Conservation (phyloP, 2,329 filamentous ascomycete species). For the Botryotinia narcissicola region DNA sequence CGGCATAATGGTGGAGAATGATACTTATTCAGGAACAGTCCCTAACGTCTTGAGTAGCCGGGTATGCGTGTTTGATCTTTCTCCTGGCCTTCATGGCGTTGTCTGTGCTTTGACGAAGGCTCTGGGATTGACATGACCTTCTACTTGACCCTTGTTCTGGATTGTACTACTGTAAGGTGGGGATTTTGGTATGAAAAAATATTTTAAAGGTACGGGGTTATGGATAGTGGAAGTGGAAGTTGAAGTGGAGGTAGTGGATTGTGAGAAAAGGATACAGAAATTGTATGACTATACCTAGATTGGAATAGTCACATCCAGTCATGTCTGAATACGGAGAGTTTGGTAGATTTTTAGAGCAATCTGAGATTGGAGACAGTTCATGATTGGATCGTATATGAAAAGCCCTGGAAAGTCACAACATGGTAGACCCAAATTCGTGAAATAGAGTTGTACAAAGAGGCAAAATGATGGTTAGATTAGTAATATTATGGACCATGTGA, state of each 20-base stretch:
- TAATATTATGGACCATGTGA: background rate
- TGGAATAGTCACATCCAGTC: background rate
- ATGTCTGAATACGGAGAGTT: background rate
- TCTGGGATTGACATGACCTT: background rate
- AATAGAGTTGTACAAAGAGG: background rate
- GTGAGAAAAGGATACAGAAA: background rate
- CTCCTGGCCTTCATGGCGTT: slow-evolving; percentile 25
- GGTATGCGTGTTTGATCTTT: slow-evolving; percentile 18
- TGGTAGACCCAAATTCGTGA: background rate
- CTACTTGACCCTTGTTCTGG: background rate
- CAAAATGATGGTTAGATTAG: background rate
- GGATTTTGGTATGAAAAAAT: background rate
- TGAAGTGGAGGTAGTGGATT: background rate
- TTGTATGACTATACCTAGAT: background rate
- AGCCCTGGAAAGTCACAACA: background rate
- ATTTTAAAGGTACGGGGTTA: background rate
- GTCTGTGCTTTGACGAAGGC: slow-evolving; percentile 24
- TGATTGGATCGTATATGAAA: background rate
- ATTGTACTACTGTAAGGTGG: background rate
- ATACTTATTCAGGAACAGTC: slow-evolving; percentile 25
- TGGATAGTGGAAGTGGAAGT: background rate
- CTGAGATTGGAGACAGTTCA: background rate
- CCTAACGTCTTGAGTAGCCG: slow-evolving; percentile 25
- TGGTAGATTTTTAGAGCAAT: background rate
- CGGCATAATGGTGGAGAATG: slow-evolving; percentile 33